These are phyloP conservation scores for Elsinoe ampelina DNA, from an alignment of 2,329 filamentous ascomycete species.

Conservation along the genomic window DNA sequence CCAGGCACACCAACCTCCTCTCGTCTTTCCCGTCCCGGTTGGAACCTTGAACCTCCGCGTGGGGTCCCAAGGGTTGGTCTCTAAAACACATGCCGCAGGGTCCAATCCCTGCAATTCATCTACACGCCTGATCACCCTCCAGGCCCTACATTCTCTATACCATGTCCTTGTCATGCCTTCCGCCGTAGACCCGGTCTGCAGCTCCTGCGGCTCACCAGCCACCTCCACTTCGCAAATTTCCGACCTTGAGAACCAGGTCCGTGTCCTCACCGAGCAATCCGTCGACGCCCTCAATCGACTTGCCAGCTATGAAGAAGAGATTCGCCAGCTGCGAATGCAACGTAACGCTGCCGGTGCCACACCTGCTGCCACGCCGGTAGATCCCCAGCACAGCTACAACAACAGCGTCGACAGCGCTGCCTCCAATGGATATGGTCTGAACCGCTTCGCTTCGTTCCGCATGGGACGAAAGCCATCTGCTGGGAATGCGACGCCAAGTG, in stretches of 20 bases:
- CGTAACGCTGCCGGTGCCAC: constrained; percentile 18
- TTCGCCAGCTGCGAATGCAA: constrained; percentile 48
- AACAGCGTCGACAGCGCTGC: constrained; percentile 17
- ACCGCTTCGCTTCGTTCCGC: constrained; percentile 20
- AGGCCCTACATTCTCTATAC: background rate
- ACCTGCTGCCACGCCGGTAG: constrained; percentile 22
- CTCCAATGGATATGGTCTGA: constrained; percentile 21
- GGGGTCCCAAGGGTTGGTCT: background rate
- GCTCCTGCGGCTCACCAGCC: constrained; percentile 3
- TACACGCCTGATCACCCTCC: background rate
- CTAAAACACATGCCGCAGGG: constrained; percentile 4
- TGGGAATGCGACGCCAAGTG: constrained; percentile 19
- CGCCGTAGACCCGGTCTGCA: constrained; percentile 7
- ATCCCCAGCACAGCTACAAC: constrained; percentile 13
- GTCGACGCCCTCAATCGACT: constrained; percentile 40
- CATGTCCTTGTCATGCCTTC: background rate
- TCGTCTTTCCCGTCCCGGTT: background rate
- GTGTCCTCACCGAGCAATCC: constrained; percentile 24
- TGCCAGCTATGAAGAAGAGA: constrained; percentile 73
- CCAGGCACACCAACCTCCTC: background rate
- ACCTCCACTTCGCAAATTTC: constrained; percentile 14
- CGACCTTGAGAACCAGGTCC: constrained; percentile 21
- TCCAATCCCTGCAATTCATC: constrained; percentile 1
- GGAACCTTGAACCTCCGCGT: background rate
- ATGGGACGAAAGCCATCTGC: constrained; percentile 21